Conservation (phyloP, 2,329 filamentous ascomycete genomes). For the Penicillium hesseltinei region DNA sequence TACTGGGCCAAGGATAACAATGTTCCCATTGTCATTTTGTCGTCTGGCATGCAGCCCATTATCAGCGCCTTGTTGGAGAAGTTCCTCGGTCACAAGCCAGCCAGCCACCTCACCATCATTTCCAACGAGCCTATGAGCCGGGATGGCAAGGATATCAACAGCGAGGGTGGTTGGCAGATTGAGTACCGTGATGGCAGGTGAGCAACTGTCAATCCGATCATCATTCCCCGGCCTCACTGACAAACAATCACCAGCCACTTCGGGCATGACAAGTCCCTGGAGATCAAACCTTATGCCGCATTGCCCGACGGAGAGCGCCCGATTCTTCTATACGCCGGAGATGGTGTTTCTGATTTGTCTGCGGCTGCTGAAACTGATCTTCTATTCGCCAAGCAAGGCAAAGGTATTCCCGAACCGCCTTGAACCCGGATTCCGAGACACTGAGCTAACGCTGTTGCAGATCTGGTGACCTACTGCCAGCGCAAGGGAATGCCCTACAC, state of each 20-base stretch:
- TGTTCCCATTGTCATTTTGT: slow-evolving; percentile 87
- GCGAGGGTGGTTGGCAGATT: slow-evolving; percentile 83
- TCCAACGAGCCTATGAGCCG: slow-evolving; percentile 73
- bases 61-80: slow-evolving; percentile 79
- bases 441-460: slow-evolving; percentile 45
- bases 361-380: slow-evolving; percentile 91
- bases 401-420: slow-evolving; percentile 55
- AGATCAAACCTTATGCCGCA: slow-evolving; percentile 76
- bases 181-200: slow-evolving; percentile 82
- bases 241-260: slow-evolving; percentile 58
- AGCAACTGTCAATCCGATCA: slow-evolving; percentile 19
- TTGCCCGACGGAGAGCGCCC: slow-evolving; percentile 69
- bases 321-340: slow-evolving; percentile 88
- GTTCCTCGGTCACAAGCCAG: slow-evolving; percentile 73
- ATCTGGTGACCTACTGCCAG: slow-evolving; percentile 84
- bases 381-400: slow-evolving; percentile 87
- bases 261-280: slow-evolving; percentile 95
- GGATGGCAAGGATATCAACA: slow-evolving; percentile 71
- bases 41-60: slow-evolving; percentile 87
- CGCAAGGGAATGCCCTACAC: slow-evolving; percentile 82
- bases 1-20: slow-evolving; percentile 77
- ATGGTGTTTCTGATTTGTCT: slow-evolving; percentile 88
- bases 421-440: background rate
- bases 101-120: slow-evolving; percentile 75
- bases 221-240: background rate